A percentile compares a stretch with the other conserved stretches of the same genome.
phyloP scores from a whole-genome alignment of 2,329 filamentous ascomycete genomes.

The Westerdykella aurantiaca region DNA sequence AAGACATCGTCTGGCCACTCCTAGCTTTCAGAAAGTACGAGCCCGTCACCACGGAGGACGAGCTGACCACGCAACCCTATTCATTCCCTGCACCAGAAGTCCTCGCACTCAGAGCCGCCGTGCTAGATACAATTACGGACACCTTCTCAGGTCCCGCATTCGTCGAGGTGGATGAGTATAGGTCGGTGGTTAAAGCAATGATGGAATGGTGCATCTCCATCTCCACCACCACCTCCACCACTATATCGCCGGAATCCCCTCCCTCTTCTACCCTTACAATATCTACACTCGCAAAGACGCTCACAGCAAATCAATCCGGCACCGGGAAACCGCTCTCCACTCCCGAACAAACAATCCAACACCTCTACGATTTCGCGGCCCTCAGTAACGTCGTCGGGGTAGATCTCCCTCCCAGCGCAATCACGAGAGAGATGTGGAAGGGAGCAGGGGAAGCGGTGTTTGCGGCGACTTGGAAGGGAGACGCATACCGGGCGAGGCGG shows the following conservation, averaged over 20 bases:
- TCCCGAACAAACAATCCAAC: neutral
- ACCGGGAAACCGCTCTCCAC: constrained; percentile 1
- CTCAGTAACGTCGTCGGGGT: neutral
- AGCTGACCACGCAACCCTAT: neutral
- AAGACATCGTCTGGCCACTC: constrained; percentile 3
- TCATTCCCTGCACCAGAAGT: neutral
- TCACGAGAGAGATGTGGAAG: neutral
- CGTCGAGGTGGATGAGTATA: neutral
- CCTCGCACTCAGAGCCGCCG: constrained; percentile 5
- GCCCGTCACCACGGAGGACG: neutral
- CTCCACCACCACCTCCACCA: neutral
- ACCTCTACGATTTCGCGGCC: constrained; percentile 8
- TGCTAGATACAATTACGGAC: constrained; percentile 4
- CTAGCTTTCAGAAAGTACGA: neutral
- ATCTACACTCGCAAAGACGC: constrained; percentile 3
- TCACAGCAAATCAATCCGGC: constrained; percentile 6
- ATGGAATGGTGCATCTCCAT: constrained; percentile 6
- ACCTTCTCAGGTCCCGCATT: neutral
- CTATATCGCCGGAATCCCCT: neutral
- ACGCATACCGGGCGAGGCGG: neutral
- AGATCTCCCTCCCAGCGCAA: neutral
- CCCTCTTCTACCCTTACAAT: neutral
- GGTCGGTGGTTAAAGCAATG: neutral
- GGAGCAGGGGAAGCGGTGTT: neutral
- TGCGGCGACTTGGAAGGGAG: neutral